A percentile compares a stretch with the other conserved stretches of the same genome.
phyloP scores from a whole-genome alignment of 257 asterid genomes.

The Solanum rostratum region DNA sequence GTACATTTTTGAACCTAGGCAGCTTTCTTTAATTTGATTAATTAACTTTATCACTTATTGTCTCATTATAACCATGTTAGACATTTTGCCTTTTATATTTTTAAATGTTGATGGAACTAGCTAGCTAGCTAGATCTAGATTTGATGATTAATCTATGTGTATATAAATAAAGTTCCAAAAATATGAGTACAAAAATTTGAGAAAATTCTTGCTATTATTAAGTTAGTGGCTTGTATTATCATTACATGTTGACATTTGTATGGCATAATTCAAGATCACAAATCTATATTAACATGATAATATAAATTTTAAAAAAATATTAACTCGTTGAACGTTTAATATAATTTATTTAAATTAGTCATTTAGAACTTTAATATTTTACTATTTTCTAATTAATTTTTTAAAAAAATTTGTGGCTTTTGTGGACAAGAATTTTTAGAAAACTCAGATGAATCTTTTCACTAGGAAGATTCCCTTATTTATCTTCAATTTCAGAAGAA shows the following conservation, averaged over 20 bases:
- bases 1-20: conserved; percentile 13
- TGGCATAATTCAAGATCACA: too few species aligned
- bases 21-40: neutral
- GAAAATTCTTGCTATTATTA: neutral
- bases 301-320: too few species aligned
- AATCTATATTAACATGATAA: too few species aligned
- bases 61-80: neutral
- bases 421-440: too few species aligned
- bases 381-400: too few species aligned
- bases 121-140: neutral
- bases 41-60: neutral
- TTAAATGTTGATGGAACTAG: neutral
- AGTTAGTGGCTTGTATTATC: neutral
- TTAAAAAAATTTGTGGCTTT: too few species aligned
- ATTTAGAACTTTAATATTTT: too few species aligned
- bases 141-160: neutral
- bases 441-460: too few species aligned
- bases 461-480: too few species aligned
- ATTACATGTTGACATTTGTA: neutral
- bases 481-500: too few species aligned
- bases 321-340: too few species aligned
- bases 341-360: too few species aligned
- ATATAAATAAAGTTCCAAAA: neutral
- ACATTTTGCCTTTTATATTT: neutral
- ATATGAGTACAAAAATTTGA: neutral